These are phyloP conservation scores for Salix viminalis DNA, from an alignment of 345 rosid species.

Conservation along the genomic window DNA sequence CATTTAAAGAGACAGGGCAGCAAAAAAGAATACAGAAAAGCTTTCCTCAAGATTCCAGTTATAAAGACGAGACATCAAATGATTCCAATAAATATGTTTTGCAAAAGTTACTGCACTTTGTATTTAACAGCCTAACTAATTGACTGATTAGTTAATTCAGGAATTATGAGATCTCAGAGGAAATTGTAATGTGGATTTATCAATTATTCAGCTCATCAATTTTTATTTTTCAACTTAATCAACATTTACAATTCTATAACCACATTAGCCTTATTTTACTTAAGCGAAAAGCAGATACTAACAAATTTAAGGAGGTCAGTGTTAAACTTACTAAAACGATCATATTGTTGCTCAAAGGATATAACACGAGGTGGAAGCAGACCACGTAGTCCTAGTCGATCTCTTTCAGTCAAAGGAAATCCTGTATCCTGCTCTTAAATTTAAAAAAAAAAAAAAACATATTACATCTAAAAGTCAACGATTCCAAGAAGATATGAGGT, in stretches of 20 bases:
- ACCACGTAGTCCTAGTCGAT: slow-evolving; percentile 88
- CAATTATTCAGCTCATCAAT: background rate
- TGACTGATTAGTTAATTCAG: background rate
- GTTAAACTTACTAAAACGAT: slow-evolving; percentile 78
- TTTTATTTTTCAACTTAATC: background rate
- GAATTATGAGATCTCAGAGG: background rate
- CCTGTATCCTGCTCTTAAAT: slow-evolving; percentile 70
- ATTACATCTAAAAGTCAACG: background rate
- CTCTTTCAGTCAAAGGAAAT: slow-evolving; percentile 91
- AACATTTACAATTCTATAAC: background rate
- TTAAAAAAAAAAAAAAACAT: background rate
- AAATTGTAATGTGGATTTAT: background rate
- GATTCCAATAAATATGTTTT: background rate
- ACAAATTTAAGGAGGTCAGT: background rate
- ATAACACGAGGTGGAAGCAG: slow-evolving; percentile 96
- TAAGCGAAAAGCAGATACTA: background rate
- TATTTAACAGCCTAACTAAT: background rate
- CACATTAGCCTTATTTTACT: background rate
- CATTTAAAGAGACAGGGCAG: background rate
- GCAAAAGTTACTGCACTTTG: background rate
- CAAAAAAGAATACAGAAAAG: background rate
- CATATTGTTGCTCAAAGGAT: slow-evolving; percentile 85
- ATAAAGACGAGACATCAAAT: background rate
- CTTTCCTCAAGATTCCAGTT: background rate
- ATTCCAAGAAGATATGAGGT: background rate